Percentiles rank a stretch among this genome's conserved stretches.
Evolutionary conservation across 2,329 filamentous ascomycete genomes (phyloP).

Genomic region (Penicillium concentricum): DNA sequence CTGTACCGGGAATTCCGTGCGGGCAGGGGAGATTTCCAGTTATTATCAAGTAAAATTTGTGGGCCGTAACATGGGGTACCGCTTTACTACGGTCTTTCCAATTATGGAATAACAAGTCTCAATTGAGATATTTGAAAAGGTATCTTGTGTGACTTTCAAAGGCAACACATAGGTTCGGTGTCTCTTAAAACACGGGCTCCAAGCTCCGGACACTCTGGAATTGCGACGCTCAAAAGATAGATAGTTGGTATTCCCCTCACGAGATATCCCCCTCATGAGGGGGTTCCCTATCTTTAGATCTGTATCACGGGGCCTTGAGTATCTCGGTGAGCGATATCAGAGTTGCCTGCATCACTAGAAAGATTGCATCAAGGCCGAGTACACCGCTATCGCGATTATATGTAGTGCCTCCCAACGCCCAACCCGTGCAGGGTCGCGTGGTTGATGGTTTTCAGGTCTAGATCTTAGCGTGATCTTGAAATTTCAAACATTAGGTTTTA

Average conservation of each 20-base stretch:
- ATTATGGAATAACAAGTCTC: background rate
- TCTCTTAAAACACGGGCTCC: background rate
- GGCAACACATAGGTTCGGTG: background rate
- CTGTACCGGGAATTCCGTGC: slow-evolving; percentile 17
- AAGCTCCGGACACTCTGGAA: background rate
- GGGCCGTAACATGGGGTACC: slow-evolving; percentile 12
- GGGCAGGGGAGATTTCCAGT: background rate
- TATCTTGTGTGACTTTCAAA: background rate
- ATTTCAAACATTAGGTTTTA: background rate
- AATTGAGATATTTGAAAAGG: background rate
- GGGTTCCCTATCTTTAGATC: background rate
- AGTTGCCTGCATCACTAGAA: background rate
- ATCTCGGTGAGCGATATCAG: background rate
- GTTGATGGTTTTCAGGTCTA: background rate
- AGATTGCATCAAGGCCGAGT: background rate
- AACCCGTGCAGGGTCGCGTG: background rate
- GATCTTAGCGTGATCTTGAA: too few relatives aligned
- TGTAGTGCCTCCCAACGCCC: background rate
- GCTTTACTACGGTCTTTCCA: background rate
- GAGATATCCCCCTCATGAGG: background rate
- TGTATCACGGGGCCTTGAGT: background rate
- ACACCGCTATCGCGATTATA: background rate
- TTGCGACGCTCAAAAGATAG: background rate
- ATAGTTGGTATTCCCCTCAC: background rate
- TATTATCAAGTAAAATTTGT: slow-evolving; percentile 22